Evolutionary conservation across 495 filamentous ascomycete genomes (phyloP), one percentile per base, ranked within the genome.

Genomic region (Mycothermus thermophilus): DNA sequence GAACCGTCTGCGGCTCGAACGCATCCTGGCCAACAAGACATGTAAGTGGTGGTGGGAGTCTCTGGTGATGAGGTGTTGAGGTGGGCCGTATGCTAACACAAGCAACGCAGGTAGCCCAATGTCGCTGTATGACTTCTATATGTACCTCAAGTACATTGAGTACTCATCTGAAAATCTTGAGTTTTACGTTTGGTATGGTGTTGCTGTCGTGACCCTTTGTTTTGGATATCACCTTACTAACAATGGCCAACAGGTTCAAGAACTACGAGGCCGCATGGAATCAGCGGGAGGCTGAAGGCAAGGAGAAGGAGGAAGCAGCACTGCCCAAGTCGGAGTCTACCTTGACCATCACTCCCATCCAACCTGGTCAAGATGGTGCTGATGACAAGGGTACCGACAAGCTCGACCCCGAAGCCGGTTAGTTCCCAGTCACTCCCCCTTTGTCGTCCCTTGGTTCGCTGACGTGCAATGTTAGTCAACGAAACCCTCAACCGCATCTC

Each of bases 111-210:
- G 52, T 27, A 54, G 51, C 21, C 55, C 55, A n/a, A 58, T 58
- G 55, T 54, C 50, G 10, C 32, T 58, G 19, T 58, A 56, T 40
- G 55, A 58, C 50, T 58, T 58, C 24, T 58, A 56, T 43, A 58
- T 58, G 55, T 58, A 58, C 33, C 48, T 58, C n/a, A 56, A 56
- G 43, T 48, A 58, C 48, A 56, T 58, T 23, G 55, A 58, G 43
- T 52, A 44, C 40, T 58, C 55, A 22, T 38, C 51, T 11, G 55
- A 58, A 41, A 58, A 58, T 27, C 67, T 86, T 37, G 76, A 83
- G 49, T 79, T 81, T 27, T 83, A 84, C 48, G 72, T 80, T 18
- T 84, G 79, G 80, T 85, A n/a, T n/a, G n/a, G n/a, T n/a, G n/a
- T 81, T 44, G 77, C 78, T 14, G 8, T 6, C 11, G 30, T 5